Evolutionary conservation across 176 grass and related monocot species (phyloP), one percentile per base, ranked within the genome.

Genomic region (Avena atlantica): DNA sequence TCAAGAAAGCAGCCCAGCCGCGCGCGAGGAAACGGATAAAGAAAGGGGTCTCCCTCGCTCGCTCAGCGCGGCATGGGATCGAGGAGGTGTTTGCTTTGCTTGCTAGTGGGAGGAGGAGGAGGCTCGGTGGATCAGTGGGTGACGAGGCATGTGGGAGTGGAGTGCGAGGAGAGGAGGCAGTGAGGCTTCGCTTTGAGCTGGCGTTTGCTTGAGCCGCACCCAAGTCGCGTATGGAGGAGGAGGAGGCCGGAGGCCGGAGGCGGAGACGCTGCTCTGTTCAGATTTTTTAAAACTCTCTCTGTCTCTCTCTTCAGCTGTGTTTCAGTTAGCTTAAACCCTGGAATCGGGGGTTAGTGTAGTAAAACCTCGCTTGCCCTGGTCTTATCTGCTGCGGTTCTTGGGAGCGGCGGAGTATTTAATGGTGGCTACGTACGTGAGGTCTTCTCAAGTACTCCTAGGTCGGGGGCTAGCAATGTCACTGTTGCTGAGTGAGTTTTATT

Each of bases 131-230:
- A 24, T 27, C 42, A 45, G 62, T 24, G 42, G 80, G 57, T 86
- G 88, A 44, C 80, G 86, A 17, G 74, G 76, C 89, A 96, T 96
- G 89, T 91, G 94, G 82, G 70, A 83, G 9, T n/a, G 64, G 81
- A 52, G 90, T 79, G 88, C 87, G 79, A 81, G 31, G 31, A 31
- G 31, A 31, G 2, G 31, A 34, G 65, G 75, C 56, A 80, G 24
- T 58, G 75, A 50, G 57, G 50, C 61, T 60, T 84, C 48, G 69
- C 86, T 85, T 91, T 78, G 81, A 69, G 59, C 56, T 24, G 86
- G 49, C 14, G 74, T 76, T 89, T 90, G 90, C 93, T 93, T 95
- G 23, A 72, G 67, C 84, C 79, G 79, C 89, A 92, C 90, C 70
- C 91, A 71, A 87, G n/a, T 29, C 68, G 53, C 86, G 88, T 90